These are phyloP conservation scores for Sporothrix pallida DNA, from an alignment of 2,329 filamentous ascomycete genomes.

Conservation along the genomic window DNA sequence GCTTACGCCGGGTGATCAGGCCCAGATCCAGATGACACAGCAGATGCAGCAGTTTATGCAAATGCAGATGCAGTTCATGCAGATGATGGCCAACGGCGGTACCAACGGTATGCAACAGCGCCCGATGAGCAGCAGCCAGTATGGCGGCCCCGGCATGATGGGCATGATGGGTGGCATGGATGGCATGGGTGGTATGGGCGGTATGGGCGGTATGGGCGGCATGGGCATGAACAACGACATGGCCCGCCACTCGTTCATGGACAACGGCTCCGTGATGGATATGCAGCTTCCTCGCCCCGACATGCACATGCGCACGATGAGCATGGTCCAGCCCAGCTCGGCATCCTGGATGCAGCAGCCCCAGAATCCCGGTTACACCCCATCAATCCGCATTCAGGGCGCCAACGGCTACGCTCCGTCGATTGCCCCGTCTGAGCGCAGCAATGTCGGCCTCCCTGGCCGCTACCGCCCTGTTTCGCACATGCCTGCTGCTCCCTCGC, in stretches of 20 bases:
- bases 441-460: conserved; percentile 87
- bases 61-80: conserved; percentile 95
- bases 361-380: conserved; percentile 52
- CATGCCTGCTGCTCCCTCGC: conserved; percentile 48
- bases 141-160: conserved; percentile 39
- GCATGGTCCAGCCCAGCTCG: conserved; percentile 76
- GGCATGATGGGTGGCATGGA: conserved; percentile 52
- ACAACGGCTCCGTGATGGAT: conserved; percentile 54
- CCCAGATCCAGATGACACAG: conserved; percentile 79
- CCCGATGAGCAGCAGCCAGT: conserved; percentile 35
- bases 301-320: conserved; percentile 71
- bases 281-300: conserved; percentile 49
- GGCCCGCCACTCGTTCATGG: conserved; percentile 54
- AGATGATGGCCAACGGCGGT: conserved; percentile 66
- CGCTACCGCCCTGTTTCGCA: conserved; percentile 90
- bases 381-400: conserved; percentile 57
- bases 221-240: conserved; percentile 42
- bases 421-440: conserved; percentile 93
- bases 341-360: conserved; percentile 61
- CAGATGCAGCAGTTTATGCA: conserved; percentile 90
- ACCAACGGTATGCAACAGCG: conserved; percentile 41
- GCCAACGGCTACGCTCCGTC: conserved; percentile 76
- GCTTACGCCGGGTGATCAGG: conserved; percentile 69
- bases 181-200: conserved; percentile 50
- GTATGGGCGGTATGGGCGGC: conserved; percentile 44